Evolutionary conservation across 345 rosid species (phyloP).

Genomic region (Pugionium dolabratum): DNA sequence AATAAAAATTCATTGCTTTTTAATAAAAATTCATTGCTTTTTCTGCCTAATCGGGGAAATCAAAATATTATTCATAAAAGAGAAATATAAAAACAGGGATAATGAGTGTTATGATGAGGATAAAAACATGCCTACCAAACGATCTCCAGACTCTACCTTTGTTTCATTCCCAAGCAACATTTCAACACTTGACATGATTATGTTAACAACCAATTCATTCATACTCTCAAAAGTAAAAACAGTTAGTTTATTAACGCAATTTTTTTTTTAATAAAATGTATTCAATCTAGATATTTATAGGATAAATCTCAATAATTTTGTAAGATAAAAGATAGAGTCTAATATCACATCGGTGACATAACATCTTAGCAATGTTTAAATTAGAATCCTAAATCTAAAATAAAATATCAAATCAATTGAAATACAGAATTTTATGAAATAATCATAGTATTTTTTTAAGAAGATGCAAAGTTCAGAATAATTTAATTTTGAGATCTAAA

Average conservation of each 20-base stretch:
- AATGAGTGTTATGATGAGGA: conserved; percentile 31
- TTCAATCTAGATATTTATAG: neutral
- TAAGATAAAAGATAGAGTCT: too few relatives aligned
- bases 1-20: neutral
- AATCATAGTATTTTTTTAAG: too few relatives aligned
- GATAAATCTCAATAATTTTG: neutral
- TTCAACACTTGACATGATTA: conserved; percentile 21
- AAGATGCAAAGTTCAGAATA: too few relatives aligned
- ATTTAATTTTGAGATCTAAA: too few relatives aligned
- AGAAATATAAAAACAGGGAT: neutral
- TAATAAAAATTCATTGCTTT: neutral
- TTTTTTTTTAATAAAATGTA: neutral
- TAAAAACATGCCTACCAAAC: conserved; percentile 35
- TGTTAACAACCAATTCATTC: conserved; percentile 4
- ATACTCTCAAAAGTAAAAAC: neutral
- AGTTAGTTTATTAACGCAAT: neutral
- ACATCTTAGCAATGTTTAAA: too few relatives aligned
- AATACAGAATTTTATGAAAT: too few relatives aligned
- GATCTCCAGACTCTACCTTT: conserved; percentile 32
- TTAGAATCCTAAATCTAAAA: too few relatives aligned
- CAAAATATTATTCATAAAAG: neutral
- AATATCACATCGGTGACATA: too few relatives aligned
- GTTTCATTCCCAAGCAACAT: conserved; percentile 36
- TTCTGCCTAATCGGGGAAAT: neutral
- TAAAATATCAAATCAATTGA: too few relatives aligned